phyloP scores from a whole-genome alignment of 2,329 filamentous ascomycete genomes.

The Fusarium bulbicola region DNA sequence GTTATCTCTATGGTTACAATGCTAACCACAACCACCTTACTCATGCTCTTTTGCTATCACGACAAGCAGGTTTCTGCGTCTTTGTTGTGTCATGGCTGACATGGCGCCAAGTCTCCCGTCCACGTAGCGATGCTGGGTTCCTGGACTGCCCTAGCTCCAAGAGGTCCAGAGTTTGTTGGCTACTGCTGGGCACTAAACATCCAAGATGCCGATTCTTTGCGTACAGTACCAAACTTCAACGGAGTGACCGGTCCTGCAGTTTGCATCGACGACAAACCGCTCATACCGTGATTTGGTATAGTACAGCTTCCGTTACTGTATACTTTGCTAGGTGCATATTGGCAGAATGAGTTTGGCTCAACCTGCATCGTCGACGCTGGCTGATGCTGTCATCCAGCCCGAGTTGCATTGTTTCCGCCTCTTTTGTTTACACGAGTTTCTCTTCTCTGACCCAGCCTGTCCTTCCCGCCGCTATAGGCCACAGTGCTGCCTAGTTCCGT shows the following conservation, averaged over 20 bases:
- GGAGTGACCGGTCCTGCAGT: constrained; percentile 23
- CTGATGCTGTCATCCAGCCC: constrained; percentile 21
- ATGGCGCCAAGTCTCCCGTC: constrained; percentile 28
- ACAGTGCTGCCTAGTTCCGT: background rate
- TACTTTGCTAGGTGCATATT: constrained; percentile 27
- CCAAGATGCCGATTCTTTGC: constrained; percentile 17
- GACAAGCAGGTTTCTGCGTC: constrained; percentile 32
- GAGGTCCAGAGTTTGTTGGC: constrained; percentile 25
- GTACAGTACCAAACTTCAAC: constrained; percentile 14
- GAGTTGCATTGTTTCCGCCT: constrained; percentile 21
- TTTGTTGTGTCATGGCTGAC: constrained; percentile 28
- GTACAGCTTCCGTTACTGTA: constrained; percentile 21
- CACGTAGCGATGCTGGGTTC: constrained; percentile 33
- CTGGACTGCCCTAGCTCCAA: constrained; percentile 13
- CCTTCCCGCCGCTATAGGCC: constrained; percentile 13
- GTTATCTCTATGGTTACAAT: constrained; percentile 27
- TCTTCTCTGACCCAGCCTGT: constrained; percentile 1
- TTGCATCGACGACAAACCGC: constrained; percentile 30
- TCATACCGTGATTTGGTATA: constrained; percentile 18
- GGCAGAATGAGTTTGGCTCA: constrained; percentile 4
- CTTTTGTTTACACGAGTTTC: constrained; percentile 10
- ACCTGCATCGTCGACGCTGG: constrained; percentile 8
- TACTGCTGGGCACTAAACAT: constrained; percentile 14
- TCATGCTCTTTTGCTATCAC: constrained; percentile 12
- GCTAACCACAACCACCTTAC: constrained; percentile 16